These are phyloP conservation scores for Fusarium citri DNA, from an alignment of 2,329 filamentous ascomycete species.

Conservation along the genomic window DNA sequence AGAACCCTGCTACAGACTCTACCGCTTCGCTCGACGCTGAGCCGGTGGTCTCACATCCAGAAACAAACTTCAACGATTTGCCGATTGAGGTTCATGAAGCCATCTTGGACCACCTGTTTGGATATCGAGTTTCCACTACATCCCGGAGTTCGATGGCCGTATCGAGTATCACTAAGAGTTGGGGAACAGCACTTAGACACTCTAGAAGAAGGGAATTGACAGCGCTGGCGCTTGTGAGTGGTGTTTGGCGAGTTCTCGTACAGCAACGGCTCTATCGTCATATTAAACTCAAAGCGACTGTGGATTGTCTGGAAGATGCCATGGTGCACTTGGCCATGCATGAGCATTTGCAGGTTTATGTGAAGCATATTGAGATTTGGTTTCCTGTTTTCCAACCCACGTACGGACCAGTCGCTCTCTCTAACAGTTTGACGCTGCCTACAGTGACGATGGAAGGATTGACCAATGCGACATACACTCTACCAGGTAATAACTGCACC, in stretches of 20 bases:
- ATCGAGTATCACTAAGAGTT: conserved; percentile 66
- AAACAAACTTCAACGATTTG: conserved; percentile 61
- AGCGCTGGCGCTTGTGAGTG: conserved; percentile 71
- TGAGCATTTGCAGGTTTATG: conserved; percentile 70
- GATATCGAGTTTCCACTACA: conserved; percentile 72
- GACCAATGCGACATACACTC: conserved; percentile 67
- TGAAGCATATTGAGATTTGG: conserved; percentile 81
- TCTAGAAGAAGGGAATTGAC: conserved; percentile 75
- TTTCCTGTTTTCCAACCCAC: conserved; percentile 78
- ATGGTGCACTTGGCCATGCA: conserved; percentile 69
- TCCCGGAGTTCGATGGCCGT: conserved; percentile 67
- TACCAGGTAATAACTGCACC: conserved; percentile 74
- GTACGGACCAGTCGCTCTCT: conserved; percentile 56
- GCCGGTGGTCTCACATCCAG: conserved; percentile 27
- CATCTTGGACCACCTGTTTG: conserved; percentile 78
- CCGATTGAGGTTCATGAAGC: conserved; percentile 79
- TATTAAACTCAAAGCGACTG: conserved; percentile 79
- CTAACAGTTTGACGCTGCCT: conserved; percentile 60
- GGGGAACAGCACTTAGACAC: conserved; percentile 74
- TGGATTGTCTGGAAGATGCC: conserved; percentile 70
- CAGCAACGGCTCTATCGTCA: conserved; percentile 80
- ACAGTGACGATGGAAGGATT: conserved; percentile 67
- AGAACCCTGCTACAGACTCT: conserved; percentile 30
- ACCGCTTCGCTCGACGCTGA: conserved; percentile 35
- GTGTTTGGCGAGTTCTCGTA: conserved; percentile 73